Conservation (phyloP, 345 rosid species). For the Fremontodendron californicum region DNA sequence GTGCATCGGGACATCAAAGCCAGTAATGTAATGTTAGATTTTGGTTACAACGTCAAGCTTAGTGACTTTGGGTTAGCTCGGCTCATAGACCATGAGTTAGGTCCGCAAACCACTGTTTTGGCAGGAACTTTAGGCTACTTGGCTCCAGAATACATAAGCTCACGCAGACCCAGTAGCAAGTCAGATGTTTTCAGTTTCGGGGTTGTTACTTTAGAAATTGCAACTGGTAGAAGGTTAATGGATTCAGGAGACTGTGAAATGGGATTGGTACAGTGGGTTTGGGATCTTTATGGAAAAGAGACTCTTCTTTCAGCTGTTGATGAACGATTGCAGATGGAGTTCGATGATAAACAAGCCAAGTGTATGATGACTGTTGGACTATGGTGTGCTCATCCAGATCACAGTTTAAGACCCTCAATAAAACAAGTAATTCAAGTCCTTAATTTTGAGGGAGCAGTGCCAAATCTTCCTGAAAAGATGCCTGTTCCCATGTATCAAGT, state of each 20-base stretch:
- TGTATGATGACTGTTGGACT: conserved; percentile 44
- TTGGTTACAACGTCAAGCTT: conserved; percentile 47
- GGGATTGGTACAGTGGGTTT: conserved; percentile 43
- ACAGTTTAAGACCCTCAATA: conserved; percentile 37
- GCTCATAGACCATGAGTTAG: conserved; percentile 41
- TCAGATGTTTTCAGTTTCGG: conserved; percentile 46
- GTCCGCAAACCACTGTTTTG: conserved; percentile 37
- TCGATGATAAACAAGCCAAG: conserved; percentile 31
- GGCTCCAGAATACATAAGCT: conserved; percentile 46
- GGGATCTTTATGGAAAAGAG: conserved; percentile 40
- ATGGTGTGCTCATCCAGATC: conserved; percentile 60
- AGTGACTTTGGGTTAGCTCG: conserved; percentile 64
- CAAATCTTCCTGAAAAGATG: conserved; percentile 36
- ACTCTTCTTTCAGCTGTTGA: conserved; percentile 26
- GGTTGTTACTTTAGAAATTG: conserved; percentile 37
- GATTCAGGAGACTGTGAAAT: conserved; percentile 20
- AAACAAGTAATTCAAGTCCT: conserved; percentile 49
- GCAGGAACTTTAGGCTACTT: conserved; percentile 53
- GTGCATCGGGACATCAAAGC: conserved; percentile 57
- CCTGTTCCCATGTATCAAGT: conserved; percentile 17
- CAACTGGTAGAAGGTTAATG: conserved; percentile 29
- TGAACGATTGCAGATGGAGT: conserved; percentile 21
- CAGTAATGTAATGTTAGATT: conserved; percentile 58
- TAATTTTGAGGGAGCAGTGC: conserved; percentile 35
- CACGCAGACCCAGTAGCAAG: conserved; percentile 45